Percentiles rank a stretch among this genome's conserved stretches.
These are phyloP conservation scores for Proliferodiscus dingleyae DNA, from an alignment of 2,329 filamentous ascomycete genomes.

Conservation along the genomic window DNA sequence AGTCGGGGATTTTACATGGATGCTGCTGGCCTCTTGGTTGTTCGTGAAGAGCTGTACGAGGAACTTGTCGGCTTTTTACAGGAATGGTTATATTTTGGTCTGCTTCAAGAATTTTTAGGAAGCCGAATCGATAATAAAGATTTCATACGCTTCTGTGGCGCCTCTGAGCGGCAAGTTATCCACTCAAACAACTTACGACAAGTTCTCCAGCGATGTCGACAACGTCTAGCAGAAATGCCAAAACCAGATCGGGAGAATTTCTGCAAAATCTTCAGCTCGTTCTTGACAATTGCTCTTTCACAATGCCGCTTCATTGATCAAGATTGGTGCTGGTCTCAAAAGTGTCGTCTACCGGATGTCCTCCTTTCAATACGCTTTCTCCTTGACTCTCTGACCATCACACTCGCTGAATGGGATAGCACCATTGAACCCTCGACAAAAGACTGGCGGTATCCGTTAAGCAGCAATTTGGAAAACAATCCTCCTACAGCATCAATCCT, in stretches of 20 bases:
- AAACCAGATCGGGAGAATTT: not conserved
- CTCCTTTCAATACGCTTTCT: conserved; percentile 1
- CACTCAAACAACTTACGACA: not conserved
- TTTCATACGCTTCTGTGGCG: not conserved
- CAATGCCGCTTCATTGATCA: not conserved
- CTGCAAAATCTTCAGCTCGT: not conserved
- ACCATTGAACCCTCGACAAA: not conserved
- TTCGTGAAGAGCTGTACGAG: not conserved
- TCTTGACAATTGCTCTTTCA: not conserved
- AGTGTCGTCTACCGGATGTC: not conserved
- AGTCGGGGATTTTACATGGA: not conserved
- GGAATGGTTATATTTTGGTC: conserved; percentile 4
- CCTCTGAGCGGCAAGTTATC: not conserved
- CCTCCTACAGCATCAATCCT: not conserved
- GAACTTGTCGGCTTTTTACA: conserved; percentile 1
- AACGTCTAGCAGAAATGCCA: not conserved
- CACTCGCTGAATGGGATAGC: not conserved
- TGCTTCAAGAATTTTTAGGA: not conserved
- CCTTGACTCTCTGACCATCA: conserved; percentile 1
- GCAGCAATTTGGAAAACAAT: not conserved
- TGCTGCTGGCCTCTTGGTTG: not conserved
- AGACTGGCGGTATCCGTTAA: not conserved
- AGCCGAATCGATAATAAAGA: not conserved
- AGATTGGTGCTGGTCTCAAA: not conserved
- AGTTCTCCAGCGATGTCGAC: not conserved